Base-by-base conservation (phyloP, 2,329 filamentous ascomycete species). In the Diaporthe destruens region DNA sequence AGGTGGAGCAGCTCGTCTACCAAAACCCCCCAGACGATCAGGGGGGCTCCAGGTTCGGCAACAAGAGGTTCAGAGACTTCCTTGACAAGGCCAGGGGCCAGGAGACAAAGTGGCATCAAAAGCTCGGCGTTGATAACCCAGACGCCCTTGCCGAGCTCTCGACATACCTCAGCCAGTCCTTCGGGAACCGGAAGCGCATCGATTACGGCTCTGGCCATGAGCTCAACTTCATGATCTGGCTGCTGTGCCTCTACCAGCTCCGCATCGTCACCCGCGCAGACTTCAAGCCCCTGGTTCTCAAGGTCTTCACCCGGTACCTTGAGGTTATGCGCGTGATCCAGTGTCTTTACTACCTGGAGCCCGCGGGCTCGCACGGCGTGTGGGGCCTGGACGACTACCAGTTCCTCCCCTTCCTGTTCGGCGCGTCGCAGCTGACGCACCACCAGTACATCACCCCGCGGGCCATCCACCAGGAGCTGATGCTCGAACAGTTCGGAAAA, bases 371-470 rank as follows among this genome's bases (percentile, higher is more conserved):
- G 0, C 96, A 99, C 81, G 96, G 96, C 53, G 96, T 99, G 32
- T 99, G 96, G 96, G 96, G 96, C 23, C 86, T 99, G 1, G 96
- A 99, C 79, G 96, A 99, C 81, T 98, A 99, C 83, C 95, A 97
- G 77, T 99, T 99, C 83, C 85, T 98, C 1, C 96, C 97, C 0
- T 99, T 98, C 80, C 89, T 99, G 16, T 97, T 98, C 75, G 96
- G 96, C 25, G 95, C 96, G 47, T 92, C 95, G 32, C 97, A 99
- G 82, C 88, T 98, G 23, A 86, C 96, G 20, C 90, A 94, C 75
- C 96, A 99, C 80, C 93, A 86, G 54, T 98, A 88, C 81, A 93
- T 93, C 80, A 97, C 89, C 39, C 94, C 90, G 59, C 88, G 90
- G 79, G 92, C 87, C 32, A 98, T 99, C 77, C 97, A 99, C 84